These are phyloP conservation scores for Chlorella sp. DNA, from an alignment of 139 green algal species.

Conservation along the genomic window DNA sequence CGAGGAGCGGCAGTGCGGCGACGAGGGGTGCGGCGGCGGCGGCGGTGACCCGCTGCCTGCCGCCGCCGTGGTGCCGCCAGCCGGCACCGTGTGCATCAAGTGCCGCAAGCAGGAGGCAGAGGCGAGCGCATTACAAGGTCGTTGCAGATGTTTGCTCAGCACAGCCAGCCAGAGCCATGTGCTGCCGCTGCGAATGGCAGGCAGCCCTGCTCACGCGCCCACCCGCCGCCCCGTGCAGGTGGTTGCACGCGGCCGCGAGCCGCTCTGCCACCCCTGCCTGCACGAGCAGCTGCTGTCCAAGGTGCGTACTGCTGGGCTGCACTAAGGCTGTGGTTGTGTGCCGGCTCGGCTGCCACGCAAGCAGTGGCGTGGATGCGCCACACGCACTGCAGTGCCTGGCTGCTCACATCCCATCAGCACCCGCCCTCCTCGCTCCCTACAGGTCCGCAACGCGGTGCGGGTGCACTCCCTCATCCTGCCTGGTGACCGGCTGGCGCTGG, in stretches of 20 bases:
- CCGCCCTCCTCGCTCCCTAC: too few relatives aligned
- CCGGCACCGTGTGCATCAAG: constrained; percentile 25
- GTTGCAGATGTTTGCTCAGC: background rate
- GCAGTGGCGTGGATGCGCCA: too few relatives aligned
- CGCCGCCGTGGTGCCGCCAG: background rate
- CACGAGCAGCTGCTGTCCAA: constrained; percentile 47
- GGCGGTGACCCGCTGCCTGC: background rate
- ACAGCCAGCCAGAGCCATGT: too few relatives aligned
- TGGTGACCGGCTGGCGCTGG: constrained; percentile 57
- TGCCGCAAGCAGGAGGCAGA: constrained; percentile 22
- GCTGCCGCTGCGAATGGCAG: too few relatives aligned
- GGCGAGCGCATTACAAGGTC: background rate
- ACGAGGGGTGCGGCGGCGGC: background rate
- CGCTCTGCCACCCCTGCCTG: constrained; percentile 65
- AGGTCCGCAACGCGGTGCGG: constrained; percentile 41
- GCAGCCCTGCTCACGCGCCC: background rate
- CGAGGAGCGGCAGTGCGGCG: background rate
- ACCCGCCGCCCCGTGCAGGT: constrained; percentile 45
- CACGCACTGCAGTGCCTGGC: too few relatives aligned
- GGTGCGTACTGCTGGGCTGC: constrained; percentile 15
- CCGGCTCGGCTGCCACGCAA: too few relatives aligned
- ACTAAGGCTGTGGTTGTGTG: too few relatives aligned
- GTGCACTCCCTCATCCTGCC: constrained; percentile 39
- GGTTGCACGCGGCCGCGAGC: constrained; percentile 56
- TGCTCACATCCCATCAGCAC: too few relatives aligned